These are phyloP conservation scores for Metschnikowia corniflorae DNA, from an alignment of 805 yeast genomes.

Conservation along the genomic window DNA sequence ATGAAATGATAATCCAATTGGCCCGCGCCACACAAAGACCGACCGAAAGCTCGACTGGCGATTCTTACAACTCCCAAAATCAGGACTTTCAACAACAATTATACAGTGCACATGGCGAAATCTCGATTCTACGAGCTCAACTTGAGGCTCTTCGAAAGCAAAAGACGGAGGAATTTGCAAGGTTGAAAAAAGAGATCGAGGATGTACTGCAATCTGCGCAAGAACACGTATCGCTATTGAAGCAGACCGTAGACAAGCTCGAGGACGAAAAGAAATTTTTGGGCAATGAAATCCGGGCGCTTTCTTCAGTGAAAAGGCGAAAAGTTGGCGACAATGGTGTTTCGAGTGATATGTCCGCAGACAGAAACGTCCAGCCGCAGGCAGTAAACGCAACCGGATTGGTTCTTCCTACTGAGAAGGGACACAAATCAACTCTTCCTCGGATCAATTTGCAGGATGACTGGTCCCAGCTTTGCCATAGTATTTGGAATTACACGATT, in stretches of 20 bases:
- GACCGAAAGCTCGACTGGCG: background rate
- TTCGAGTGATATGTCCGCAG: too few species aligned
- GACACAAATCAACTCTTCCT: background rate
- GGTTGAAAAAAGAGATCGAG: conserved; percentile 19
- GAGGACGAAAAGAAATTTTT: conserved; percentile 44
- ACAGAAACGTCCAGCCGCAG: background rate
- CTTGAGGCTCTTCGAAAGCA: conserved; percentile 44
- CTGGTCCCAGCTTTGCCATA: conserved; percentile 31
- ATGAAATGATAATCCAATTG: conserved; percentile 49
- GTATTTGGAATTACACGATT: conserved; percentile 34
- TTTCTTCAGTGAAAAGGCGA: conserved; percentile 21
- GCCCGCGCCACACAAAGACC: conserved; percentile 35
- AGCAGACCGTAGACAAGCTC: conserved; percentile 31
- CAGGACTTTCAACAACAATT: conserved; percentile 23
- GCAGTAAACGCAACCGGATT: background rate
- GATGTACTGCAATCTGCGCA: conserved; percentile 22
- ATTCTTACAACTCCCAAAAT: conserved; percentile 1
- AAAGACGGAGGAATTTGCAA: conserved; percentile 34
- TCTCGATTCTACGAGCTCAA: conserved; percentile 70
- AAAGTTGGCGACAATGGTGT: conserved; percentile 4
- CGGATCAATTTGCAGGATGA: conserved; percentile 25
- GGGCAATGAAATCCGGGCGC: conserved; percentile 33
- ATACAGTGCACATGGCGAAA: conserved; percentile 71
- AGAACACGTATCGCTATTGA: conserved; percentile 30
- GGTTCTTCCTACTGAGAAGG: background rate